These are phyloP conservation scores for Allantophomopsis lycopodina DNA, from an alignment of 2,329 filamentous ascomycete species.

Conservation along the genomic window DNA sequence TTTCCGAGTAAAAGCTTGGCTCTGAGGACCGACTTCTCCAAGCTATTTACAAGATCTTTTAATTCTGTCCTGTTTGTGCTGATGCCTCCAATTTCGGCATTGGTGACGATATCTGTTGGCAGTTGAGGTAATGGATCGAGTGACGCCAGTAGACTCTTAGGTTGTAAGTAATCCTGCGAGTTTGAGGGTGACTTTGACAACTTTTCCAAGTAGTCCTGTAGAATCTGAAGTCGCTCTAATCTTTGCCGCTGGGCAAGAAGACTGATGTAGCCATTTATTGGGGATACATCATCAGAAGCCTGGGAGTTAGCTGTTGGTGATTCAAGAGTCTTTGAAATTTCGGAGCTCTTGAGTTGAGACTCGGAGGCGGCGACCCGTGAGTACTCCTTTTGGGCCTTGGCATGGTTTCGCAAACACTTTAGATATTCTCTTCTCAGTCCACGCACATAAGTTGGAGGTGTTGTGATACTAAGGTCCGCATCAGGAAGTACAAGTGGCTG, in stretches of 20 bases:
- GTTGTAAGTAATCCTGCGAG: slow-evolving; percentile 31
- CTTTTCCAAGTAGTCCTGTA: slow-evolving; percentile 35
- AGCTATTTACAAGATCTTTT: slow-evolving; percentile 29
- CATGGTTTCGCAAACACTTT: slow-evolving; percentile 35
- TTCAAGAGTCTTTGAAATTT: slow-evolving; percentile 1
- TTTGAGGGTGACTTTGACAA: slow-evolving; percentile 38
- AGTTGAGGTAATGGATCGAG: slow-evolving; percentile 12
- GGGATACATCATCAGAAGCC: slow-evolving; percentile 6
- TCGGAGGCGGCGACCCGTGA: slow-evolving; percentile 11
- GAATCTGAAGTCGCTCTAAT: slow-evolving; percentile 31
- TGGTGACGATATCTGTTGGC: slow-evolving; percentile 12
- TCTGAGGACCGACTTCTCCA: slow-evolving; percentile 44
- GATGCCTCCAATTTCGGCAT: slow-evolving; percentile 2
- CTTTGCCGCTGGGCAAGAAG: slow-evolving; percentile 37
- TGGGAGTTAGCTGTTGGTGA: slow-evolving; percentile 11
- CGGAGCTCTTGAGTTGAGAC: slow-evolving; percentile 4
- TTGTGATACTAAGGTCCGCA: slow-evolving; percentile 29
- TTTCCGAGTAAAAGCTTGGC: slow-evolving; percentile 41
- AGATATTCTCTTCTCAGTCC: slow-evolving; percentile 41
- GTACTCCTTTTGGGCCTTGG: slow-evolving; percentile 35
- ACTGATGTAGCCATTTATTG: slow-evolving; percentile 35
- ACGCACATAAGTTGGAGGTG: slow-evolving; percentile 23
- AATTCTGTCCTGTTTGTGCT: slow-evolving; percentile 26
- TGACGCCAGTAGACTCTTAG: slow-evolving; percentile 9
- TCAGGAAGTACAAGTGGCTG: slow-evolving; percentile 24